Percentiles rank a stretch among this genome's conserved stretches.
phyloP scores from a whole-genome alignment of 2,329 filamentous ascomycete genomes.

The Alternaria conjuncta region DNA sequence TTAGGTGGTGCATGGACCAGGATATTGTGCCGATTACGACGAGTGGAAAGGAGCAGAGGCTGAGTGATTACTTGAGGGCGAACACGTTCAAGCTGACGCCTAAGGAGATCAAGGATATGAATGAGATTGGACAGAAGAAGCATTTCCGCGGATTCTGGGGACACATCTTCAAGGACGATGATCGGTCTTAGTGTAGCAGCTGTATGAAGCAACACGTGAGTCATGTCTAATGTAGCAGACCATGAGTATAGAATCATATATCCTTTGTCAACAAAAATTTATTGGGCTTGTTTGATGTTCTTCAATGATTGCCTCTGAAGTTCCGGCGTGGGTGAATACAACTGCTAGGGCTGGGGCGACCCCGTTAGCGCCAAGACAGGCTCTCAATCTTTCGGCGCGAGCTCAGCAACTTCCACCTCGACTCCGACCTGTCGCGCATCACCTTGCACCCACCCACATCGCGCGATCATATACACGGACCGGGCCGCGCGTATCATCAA shows the following conservation, averaged over 20 bases:
- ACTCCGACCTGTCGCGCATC: slow-evolving; percentile 1
- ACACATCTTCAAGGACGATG: slow-evolving; percentile 59
- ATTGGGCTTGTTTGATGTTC: not conserved
- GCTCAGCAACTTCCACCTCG: slow-evolving; percentile 10
- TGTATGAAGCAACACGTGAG: not conserved
- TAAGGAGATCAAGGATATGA: slow-evolving; percentile 58
- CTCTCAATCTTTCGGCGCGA: slow-evolving; percentile 16
- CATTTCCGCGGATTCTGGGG: slow-evolving; percentile 68
- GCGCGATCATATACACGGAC: not conserved
- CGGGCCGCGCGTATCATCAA: not conserved
- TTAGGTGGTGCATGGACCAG: slow-evolving; percentile 68
- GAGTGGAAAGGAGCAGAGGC: slow-evolving; percentile 64
- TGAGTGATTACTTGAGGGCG: slow-evolving; percentile 63
- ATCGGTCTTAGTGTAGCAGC: slow-evolving; percentile 51
- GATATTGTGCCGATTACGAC: slow-evolving; percentile 66
- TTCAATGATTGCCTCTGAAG: not conserved
- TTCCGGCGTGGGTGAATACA: not conserved
- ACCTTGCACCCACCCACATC: not conserved
- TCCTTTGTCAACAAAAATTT: not conserved
- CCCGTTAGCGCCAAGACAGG: slow-evolving; percentile 5
- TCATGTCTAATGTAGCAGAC: not conserved
- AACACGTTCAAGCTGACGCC: slow-evolving; percentile 66
- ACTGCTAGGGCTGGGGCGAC: not conserved
- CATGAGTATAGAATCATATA: not conserved
- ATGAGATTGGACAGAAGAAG: slow-evolving; percentile 63